Conservation (phyloP, 2,329 filamentous ascomycete species). For the Botrytis fragariae region DNA sequence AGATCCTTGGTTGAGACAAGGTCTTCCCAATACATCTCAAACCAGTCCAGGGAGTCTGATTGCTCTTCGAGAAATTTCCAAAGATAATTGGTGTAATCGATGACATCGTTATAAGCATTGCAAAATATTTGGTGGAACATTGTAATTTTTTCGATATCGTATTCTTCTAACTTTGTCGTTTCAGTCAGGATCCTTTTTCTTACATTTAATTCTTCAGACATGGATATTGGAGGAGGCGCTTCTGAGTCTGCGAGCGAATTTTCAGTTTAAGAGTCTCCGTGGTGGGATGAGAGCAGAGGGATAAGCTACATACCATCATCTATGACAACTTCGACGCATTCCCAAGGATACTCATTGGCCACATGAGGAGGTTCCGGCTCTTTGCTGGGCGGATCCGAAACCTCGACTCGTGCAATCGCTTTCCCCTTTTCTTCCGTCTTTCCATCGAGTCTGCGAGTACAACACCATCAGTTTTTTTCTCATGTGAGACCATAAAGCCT, state of each 20-base stretch:
- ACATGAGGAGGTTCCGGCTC: too few relatives aligned
- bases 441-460: not conserved
- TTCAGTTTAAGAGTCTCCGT: not conserved
- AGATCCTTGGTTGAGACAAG: not conserved
- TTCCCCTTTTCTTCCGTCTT: not conserved
- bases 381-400: not conserved
- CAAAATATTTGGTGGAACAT: not conserved
- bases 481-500: not conserved
- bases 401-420: not conserved
- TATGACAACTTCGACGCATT: not conserved
- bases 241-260: not conserved
- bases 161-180: not conserved
- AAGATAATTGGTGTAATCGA: not conserved
- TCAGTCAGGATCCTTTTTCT: not conserved
- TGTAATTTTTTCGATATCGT: not conserved
- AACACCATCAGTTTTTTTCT: not conserved
- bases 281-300: not conserved
- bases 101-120: not conserved
- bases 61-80: not conserved
- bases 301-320: not conserved
- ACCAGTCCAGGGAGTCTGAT: not conserved
- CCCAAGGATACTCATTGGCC: not conserved
- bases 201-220: not conserved
- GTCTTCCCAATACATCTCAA: not conserved
- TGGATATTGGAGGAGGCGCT: not conserved